A percentile compares a stretch with the other conserved stretches of the same genome.
phyloP scores from a whole-genome alignment of 495 filamentous ascomycete genomes.

The Podospora pseudopauciseta region DNA sequence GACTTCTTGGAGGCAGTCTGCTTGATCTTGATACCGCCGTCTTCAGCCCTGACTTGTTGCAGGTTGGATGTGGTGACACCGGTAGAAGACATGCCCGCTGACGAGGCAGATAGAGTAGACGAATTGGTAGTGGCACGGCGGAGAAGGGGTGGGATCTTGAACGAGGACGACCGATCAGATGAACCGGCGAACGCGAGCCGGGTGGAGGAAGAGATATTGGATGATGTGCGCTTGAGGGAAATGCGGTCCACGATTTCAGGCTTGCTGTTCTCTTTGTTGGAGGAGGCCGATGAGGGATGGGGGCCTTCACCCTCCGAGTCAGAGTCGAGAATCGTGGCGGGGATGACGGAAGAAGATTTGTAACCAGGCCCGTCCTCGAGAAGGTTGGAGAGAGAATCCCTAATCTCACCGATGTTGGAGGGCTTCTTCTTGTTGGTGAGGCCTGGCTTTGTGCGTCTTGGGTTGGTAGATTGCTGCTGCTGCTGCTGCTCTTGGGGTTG shows the following conservation, averaged over 20 bases:
- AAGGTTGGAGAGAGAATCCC: conserved; percentile 68
- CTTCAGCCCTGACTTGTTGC: conserved; percentile 32
- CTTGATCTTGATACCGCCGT: conserved; percentile 54
- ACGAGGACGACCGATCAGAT: conserved; percentile 24
- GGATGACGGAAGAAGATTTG: conserved; percentile 38
- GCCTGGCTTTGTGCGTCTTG: conserved; percentile 60
- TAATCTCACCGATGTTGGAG: conserved; percentile 69
- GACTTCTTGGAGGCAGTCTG: conserved; percentile 60
- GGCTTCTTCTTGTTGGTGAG: conserved; percentile 46
- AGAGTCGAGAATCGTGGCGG: conserved; percentile 42
- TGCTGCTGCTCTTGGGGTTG: conserved; percentile 33
- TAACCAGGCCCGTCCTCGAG: conserved; percentile 53
- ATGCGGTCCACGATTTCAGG: conserved; percentile 73
- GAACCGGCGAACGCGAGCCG: conserved; percentile 59
- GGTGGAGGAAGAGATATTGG: conserved; percentile 39
- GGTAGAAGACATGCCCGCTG: conserved; percentile 27
- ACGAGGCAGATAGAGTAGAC: conserved; percentile 33
- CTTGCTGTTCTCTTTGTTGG: conserved; percentile 69
- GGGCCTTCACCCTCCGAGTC: conserved; percentile 45
- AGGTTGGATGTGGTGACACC: conserved; percentile 35
- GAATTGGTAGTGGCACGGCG: conserved; percentile 70
- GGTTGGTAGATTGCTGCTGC: conserved; percentile 44
- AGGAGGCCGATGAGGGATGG: conserved; percentile 44
- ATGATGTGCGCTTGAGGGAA: conserved; percentile 61
- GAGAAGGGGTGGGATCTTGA: conserved; percentile 71